Conservation (phyloP, 768 basidiomycete genomes). For the Suillus placidus region DNA sequence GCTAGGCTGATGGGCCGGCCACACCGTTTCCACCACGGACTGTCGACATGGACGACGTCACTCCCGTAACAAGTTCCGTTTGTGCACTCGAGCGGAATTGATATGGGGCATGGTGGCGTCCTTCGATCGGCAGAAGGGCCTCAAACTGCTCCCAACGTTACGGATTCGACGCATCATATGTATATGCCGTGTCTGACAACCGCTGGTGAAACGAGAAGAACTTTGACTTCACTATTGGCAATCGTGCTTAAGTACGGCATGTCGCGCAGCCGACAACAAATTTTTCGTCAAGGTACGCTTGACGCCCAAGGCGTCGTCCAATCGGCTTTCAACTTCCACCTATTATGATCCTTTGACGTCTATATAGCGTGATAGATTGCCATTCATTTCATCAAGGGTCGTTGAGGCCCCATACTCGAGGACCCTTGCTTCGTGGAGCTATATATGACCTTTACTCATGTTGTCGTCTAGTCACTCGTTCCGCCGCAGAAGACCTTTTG, state of each 20-base stretch:
- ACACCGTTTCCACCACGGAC: background rate
- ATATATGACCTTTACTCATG: background rate
- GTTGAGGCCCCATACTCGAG: background rate
- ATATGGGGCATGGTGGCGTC: background rate
- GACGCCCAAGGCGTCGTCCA: background rate
- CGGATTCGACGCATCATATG: background rate
- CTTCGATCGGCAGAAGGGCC: background rate
- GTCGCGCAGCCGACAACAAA: background rate
- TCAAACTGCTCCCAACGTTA: background rate
- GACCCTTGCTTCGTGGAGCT: background rate
- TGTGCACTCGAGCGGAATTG: background rate
- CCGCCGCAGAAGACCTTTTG: background rate
- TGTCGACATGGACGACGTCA: background rate
- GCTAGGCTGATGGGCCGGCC: background rate
- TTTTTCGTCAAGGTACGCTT: background rate
- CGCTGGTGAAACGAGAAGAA: background rate
- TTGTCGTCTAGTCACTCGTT: background rate
- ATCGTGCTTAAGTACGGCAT: background rate
- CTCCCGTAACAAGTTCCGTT: background rate
- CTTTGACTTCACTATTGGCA: background rate
- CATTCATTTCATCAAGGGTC: conserved; percentile 3
- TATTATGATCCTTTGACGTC: background rate
- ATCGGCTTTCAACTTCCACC: background rate
- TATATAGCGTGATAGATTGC: conserved; percentile 4
- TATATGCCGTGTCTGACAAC: background rate